Evolutionary conservation across 805 yeast genomes (phyloP), one percentile per base, ranked within the genome.

Genomic region (Nakazawaea ishiwadae): DNA sequence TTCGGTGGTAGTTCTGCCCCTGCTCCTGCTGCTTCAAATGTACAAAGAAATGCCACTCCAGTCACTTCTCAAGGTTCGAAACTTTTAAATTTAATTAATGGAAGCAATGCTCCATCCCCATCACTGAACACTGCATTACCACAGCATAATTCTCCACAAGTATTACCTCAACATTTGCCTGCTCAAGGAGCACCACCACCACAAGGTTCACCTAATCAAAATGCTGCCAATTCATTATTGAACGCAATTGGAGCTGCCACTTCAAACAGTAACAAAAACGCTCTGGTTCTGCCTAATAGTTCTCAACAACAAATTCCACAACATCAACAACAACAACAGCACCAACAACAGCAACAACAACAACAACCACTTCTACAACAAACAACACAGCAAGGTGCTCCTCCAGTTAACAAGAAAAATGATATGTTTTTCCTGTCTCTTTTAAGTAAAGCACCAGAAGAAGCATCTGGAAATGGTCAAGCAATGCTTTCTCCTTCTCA

Each of bases 91-190:
- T 20, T 49, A 21, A 37, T 52, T 14, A 40, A 43, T 7, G 34
- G 32, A 14, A 42, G 32, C 10, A 33, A 9, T 21, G 11, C 27
- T 20, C 35, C 36, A 4, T 28, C 39, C 2, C 35, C 21, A n/a
- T 23, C 27, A 20, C 24, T 3, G 20, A 34, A 16, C 23, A 23
- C 16, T 32, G 14, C 36, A 35, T 1, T 20, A 28, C 16, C 27
- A 31, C 24, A 33, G 9, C 30, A 34, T 19, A 20, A 26, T n/a
- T 36, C 40, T 20, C 39, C 34, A 18, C 34, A 21, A 38, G 58
- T 48, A 76, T 47, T 47, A 5, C 41, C 42, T 9, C 41, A 36
- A 14, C 31, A 26, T 28, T 29, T 15, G 24, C 35, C 20, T 10
- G 35, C 33, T 24, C 31, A 36, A 35, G 31, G 16, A 29, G 10